These are phyloP conservation scores for Talaromyces proteolyticus DNA, from an alignment of 495 filamentous ascomycete species.

Conservation along the genomic window DNA sequence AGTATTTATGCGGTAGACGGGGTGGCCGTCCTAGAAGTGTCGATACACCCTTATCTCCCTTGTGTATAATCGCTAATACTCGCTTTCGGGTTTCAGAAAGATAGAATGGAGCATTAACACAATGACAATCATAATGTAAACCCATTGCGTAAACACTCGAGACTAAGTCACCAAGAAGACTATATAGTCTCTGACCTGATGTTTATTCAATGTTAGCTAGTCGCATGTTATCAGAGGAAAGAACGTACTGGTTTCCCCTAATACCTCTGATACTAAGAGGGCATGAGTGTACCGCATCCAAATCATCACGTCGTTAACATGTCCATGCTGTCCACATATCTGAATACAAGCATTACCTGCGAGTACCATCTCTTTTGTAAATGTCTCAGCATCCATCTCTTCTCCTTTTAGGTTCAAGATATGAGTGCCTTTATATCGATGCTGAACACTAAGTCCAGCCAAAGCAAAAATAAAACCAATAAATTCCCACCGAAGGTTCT, in stretches of 20 bases:
- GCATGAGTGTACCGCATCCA: slow-evolving; percentile 23
- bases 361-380: slow-evolving; percentile 10
- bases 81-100: slow-evolving; percentile 35
- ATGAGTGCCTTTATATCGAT: slow-evolving; percentile 10
- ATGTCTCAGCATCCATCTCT: neutral
- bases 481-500: slow-evolving; percentile 44
- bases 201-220: neutral
- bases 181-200: slow-evolving; percentile 27
- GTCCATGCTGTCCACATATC: slow-evolving; percentile 24
- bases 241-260: slow-evolving; percentile 23
- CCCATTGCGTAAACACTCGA: slow-evolving; percentile 14
- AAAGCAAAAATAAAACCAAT: slow-evolving; percentile 38
- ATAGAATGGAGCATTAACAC: slow-evolving; percentile 25
- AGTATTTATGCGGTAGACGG: slow-evolving; percentile 36
- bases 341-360: slow-evolving; percentile 20
- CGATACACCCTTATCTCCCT: slow-evolving; percentile 34
- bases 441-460: slow-evolving; percentile 22
- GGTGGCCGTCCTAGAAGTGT: slow-evolving; percentile 46
- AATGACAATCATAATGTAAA: slow-evolving; percentile 9
- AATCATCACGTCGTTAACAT: slow-evolving; percentile 25
- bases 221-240: neutral
- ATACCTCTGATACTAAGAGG: slow-evolving; percentile 19
- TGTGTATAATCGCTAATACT: slow-evolving; percentile 35
- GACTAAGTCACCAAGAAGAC: slow-evolving; percentile 35
- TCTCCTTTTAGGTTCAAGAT: slow-evolving; percentile 9